Base-by-base conservation (phyloP, 2,329 filamentous ascomycete species). In the Claviceps paspali region DNA sequence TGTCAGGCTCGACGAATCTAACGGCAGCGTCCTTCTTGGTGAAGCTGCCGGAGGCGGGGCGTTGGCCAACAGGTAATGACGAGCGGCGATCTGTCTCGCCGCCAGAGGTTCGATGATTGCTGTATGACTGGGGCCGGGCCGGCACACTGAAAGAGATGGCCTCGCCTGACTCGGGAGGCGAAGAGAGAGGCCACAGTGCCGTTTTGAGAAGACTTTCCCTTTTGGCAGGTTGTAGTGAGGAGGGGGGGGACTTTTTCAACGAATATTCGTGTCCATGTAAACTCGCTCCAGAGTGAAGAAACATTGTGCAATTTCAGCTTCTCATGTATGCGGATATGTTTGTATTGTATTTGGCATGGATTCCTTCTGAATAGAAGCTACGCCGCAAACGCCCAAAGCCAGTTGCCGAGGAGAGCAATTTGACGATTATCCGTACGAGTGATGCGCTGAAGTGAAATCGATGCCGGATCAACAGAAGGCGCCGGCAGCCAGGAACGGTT, bases 181-280 rank as follows among this genome's bases (percentile, higher is more conserved):
- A 45, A 24, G 55, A 54, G 30, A 52, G 49, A 4, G 55, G 53
- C 37, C 59, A 51, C 29, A 65, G 51, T 23, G 64, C 55, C 5
- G 65, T 63, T 37, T 60, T 58, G 26, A 68, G 45, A 5, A 67
- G 55, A 9, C 60, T 54, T n/a, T 57, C 51, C 29, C 57, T 59
- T 43, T 47, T 52, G 18, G 52, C 48, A 29, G 54, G 52, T 43
- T 52, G 55, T 38, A 54, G 45, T 28, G 51, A 49, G 12, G 29
- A 37, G n/a, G 39, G 29, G 4, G 54, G 46, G 18, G 53, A 40
- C 38, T 54, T 49, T 31, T 55, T 54, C 39, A 55, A 53, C 22
- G 69, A 72, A 47, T 69, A 75, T 50, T 75, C 70, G 49, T 75
- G 71, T 51, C 70, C 71, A 49, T 76, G 70, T 15, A 76, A 60